phyloP scores from a whole-genome alignment of 2,329 filamentous ascomycete genomes.

The Talaromyces sp. region DNA sequence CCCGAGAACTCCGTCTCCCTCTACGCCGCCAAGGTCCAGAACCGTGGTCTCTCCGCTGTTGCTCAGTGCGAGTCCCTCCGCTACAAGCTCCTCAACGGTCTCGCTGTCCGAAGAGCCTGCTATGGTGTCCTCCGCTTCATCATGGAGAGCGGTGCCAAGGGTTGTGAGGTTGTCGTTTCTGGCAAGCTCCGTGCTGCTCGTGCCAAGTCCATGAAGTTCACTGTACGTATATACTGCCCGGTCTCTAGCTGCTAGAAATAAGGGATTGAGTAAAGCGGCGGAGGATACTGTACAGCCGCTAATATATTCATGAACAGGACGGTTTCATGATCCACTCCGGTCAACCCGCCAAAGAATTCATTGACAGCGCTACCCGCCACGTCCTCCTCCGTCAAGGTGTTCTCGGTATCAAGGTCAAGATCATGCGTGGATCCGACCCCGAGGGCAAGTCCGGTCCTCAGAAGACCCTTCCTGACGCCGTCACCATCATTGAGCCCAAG shows the following conservation, averaged over 20 bases:
- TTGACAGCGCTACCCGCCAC: slow-evolving; percentile 97
- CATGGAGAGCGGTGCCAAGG: slow-evolving; percentile 99
- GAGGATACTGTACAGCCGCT: neutral
- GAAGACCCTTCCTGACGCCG: slow-evolving; percentile 95
- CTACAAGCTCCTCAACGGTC: slow-evolving; percentile 99
- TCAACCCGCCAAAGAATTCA: slow-evolving; percentile 99
- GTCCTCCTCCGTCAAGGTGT: slow-evolving; percentile 99
- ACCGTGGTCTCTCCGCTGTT: slow-evolving; percentile 98
- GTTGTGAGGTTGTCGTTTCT: slow-evolving; percentile 98
- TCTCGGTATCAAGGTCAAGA: slow-evolving; percentile 99
- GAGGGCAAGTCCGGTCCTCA: slow-evolving; percentile 97
- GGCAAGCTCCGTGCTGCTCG: slow-evolving; percentile 98
- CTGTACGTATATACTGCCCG: slow-evolving; percentile 55
- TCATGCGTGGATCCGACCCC: slow-evolving; percentile 99
- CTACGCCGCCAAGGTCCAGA: slow-evolving; percentile 99
- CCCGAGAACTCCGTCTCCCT: slow-evolving; percentile 99
- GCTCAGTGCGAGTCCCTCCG: slow-evolving; percentile 99
- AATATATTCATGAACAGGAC: slow-evolving; percentile 50
- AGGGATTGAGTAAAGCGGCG: neutral
- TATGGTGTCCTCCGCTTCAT: slow-evolving; percentile 99
- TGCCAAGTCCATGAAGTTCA: slow-evolving; percentile 99
- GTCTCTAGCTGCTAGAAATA: too few relatives aligned
- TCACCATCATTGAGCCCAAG: slow-evolving; percentile 99
- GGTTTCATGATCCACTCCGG: slow-evolving; percentile 99
- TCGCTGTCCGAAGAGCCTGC: slow-evolving; percentile 97